Evolutionary conservation across 371 early-diverging fungal species (phyloP), one percentile per base, ranked within the genome.

Genomic region (Encephalitozoon cuniculi): DNA sequence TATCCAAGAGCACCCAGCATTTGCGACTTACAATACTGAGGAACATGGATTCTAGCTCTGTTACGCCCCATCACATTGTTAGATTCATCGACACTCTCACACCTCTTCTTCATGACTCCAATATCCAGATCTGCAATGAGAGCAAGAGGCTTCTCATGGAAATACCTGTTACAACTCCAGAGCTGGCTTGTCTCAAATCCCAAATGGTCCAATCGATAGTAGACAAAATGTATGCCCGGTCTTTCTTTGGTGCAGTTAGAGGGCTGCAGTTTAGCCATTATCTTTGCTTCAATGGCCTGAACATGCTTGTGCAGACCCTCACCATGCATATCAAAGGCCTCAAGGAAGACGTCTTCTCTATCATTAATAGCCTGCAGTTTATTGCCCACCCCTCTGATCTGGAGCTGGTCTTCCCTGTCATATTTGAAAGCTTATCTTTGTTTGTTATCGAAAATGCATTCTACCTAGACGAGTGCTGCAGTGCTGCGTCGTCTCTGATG

Each of bases 141-240:
- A 59, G 59, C 41, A 32, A 28, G n/a, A 71, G 55, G 37, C 43
- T 71, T 0, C 43, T 71, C 9, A 54, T 51, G 37, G 43, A 59
- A 21, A 71, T 71, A 28, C 37, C 54, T 4, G 26, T 52, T 21
- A 39, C 32, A 39, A 54, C 54, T 6, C 37, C 55, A 25, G 71
- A 71, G 39, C 41, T 71, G 23, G n/a, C 21, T 0, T 28, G 26
- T 39, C 18, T 71, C 9, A 71, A 59, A 12, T 41, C 63, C 8
- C 71, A 76, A 25, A 65, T 76, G 37, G 53, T 76, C 11, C 54
- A 76, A 30, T 41, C 76, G 0, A 59, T 71, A 63, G 34, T 71
- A 12, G 64, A 76, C 40, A 76, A 63, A 32, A 70, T 55, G 11
- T 54, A 65, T 65, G 39, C 52, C 9, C 18, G 53, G 12, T 53